Base-by-base conservation (phyloP, 2,329 filamentous ascomycete genomes). In the Trichoderma atroviride region DNA sequence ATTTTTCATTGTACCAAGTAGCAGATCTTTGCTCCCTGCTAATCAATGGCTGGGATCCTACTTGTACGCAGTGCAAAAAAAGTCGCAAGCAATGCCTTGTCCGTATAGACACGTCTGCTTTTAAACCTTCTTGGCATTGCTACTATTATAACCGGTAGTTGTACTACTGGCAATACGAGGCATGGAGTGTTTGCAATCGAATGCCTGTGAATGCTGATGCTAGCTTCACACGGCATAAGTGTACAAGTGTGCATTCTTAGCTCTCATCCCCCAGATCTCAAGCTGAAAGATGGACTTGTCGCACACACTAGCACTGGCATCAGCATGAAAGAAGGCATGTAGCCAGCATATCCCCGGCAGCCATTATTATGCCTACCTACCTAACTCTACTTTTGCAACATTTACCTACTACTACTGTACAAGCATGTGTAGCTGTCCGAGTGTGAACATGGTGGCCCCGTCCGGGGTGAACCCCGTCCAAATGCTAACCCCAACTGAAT, bases 401-500 rank as follows among this genome's bases (percentile, higher is more conserved):
- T 13, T 43, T 6, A 6, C n/a, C 43, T 11, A 35, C 33, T 35
- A 43, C 4, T 65, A 31, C 22, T 2, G 4, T 19, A 56, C 33
- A 31, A 4, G 50, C 37, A 5, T 47, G 53, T 43, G 35, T 24
- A 24, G 14, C 16, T n/a, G 40, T n/a, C 3, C n/a, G 40, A 6
- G 37, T 43, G 40, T 43, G 40, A n/a, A 19, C 40, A 19, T n/a
- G 40, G 40, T 19, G 9, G 40, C 40, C 40, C 29, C 14, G 37
- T 37, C 53, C 53, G 47, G 63, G 63, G 63, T 10, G 4, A 19
- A 14, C n/a, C 37, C 53, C 13, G 29, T 37, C 55, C 52, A 31
- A 40, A 22, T 67, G 40, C 64, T 59, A 67, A 59, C 35, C 64
- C 64, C 55, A 59, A 58, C 55, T 35, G 16, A 67, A 67, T 16